Conservation (phyloP, 768 basidiomycete species). For the Tylopilus sp. region DNA sequence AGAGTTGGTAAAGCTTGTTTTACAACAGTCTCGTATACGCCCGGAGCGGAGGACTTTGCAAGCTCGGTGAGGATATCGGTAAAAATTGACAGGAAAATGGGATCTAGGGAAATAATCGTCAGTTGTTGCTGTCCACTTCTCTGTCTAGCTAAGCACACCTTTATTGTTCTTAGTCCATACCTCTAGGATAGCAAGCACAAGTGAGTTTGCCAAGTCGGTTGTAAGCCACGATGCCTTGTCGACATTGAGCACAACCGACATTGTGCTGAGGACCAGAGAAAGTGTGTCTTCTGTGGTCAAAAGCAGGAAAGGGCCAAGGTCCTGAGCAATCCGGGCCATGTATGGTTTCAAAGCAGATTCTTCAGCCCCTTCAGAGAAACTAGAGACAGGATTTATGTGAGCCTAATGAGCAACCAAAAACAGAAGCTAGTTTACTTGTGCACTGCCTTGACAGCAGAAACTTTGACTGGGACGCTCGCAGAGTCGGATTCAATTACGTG, state of each 20-base stretch:
- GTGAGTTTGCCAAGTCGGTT: constrained; percentile 56
- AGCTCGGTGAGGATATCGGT: constrained; percentile 76
- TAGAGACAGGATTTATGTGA: constrained; percentile 29
- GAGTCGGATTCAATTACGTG: constrained; percentile 74
- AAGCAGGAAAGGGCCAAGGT: constrained; percentile 79
- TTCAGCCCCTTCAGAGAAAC: constrained; percentile 63
- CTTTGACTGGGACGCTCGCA: constrained; percentile 82
- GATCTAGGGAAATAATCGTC: constrained; percentile 50
- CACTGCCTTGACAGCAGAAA: constrained; percentile 91
- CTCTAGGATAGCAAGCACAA: constrained; percentile 67
- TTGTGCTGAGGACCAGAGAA: constrained; percentile 80
- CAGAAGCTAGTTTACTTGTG: constrained; percentile 65
- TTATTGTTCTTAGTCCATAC: constrained; percentile 87
- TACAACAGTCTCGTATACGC: constrained; percentile 71
- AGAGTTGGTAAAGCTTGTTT: constrained; percentile 71
- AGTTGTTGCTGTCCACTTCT: not conserved
- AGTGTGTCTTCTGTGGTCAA: constrained; percentile 85
- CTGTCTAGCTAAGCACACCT: constrained; percentile 43
- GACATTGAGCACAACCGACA: constrained; percentile 75
- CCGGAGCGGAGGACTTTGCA: constrained; percentile 53
- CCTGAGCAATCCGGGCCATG: constrained; percentile 70
- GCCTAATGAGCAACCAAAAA: not conserved
- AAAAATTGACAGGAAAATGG: constrained; percentile 82
- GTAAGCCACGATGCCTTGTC: constrained; percentile 73
- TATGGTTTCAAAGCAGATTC: constrained; percentile 59